Evolutionary conservation across 164 flowering plant genomes (phyloP), one percentile per base, ranked within the genome.

Genomic region (Nelumbo lutea): DNA sequence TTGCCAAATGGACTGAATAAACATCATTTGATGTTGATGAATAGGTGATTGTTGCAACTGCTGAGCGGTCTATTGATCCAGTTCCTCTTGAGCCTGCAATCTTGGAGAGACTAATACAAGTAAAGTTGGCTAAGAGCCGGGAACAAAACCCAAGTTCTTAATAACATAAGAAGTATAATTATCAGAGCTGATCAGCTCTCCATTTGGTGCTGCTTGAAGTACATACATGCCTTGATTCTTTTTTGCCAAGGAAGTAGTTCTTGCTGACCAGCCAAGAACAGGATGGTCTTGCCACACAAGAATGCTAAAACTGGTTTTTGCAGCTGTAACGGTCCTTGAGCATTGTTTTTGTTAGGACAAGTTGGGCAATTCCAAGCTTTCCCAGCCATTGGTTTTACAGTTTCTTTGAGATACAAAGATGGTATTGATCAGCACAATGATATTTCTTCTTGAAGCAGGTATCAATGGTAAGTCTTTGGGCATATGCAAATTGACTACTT

Each of bases 1-100:
- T 6, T 68, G 10, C 50, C 3, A 47, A 7, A 46, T 47, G 27
- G 10, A 44, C 51, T 59, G 39, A 40, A 27, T 8, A 67, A 14
- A 11, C 55, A 5, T 42, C 1, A 4, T 41, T 6, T 11, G 45
- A 48, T 76, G 55, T 67, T 67, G 43, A 68, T 79, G 73, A 6
- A 65, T 86, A 93, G 98, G 96, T 91, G 66, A 82, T 87, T 47
- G 95, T 89, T 65, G 87, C 91, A 57, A 82, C 88, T 63, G 81
- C 95, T 0, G 98, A 96, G 71, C 88, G 99, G 42, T 93, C 96
- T 80, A 89, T 89, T 64, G 99, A 96, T 64, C 88, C 97, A 7
- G 82, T 81, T 68, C 93, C 95, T 5, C 74, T 96, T 73, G 99
- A 96, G 80, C 88, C 93, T 42, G 86, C 99, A 9, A 90, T 96